Conservation (phyloP, 352 stramenopile species). For the Pythium monospermum region DNA sequence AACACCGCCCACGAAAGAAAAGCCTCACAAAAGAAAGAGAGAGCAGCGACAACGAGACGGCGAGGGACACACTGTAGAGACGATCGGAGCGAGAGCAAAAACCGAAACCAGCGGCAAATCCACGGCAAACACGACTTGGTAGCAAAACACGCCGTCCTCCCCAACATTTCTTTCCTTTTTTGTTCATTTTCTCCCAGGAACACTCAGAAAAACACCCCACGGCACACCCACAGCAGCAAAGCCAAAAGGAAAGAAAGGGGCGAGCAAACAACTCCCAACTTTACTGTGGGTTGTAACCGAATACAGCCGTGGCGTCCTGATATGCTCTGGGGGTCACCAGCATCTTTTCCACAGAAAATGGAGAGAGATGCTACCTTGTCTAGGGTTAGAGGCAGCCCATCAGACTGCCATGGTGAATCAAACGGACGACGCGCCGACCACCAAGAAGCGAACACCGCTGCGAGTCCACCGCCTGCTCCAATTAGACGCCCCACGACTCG, state of each 20-base stretch:
- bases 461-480: too few relatives aligned
- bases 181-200: slow-evolving; percentile 1
- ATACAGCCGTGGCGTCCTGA: slow-evolving; percentile 21
- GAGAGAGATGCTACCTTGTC: slow-evolving; percentile 25
- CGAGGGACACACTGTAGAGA: too few relatives aligned
- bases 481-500: too few relatives aligned
- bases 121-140: not conserved
- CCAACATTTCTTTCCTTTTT: slow-evolving; percentile 73
- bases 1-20: too few relatives aligned
- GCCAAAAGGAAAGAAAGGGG: slow-evolving; percentile 66
- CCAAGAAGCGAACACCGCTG: too few relatives aligned
- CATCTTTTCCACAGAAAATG: slow-evolving; percentile 1
- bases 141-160: slow-evolving; percentile 30
- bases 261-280: slow-evolving; percentile 54
- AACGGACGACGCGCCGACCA: too few relatives aligned
- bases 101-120: not conserved
- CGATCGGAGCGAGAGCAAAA: not conserved
- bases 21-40: too few relatives aligned
- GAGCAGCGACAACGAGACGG: too few relatives aligned
- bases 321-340: slow-evolving; percentile 13
- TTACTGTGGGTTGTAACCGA: not conserved
- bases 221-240: slow-evolving; percentile 5
- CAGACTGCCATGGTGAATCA: slow-evolving; percentile 28
- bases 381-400: slow-evolving; percentile 71
- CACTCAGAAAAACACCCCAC: slow-evolving; percentile 8